Evolutionary conservation across 75 land plant species (phyloP), one percentile per base, ranked within the genome.

Genomic region (Pinus tabuliformis): DNA sequence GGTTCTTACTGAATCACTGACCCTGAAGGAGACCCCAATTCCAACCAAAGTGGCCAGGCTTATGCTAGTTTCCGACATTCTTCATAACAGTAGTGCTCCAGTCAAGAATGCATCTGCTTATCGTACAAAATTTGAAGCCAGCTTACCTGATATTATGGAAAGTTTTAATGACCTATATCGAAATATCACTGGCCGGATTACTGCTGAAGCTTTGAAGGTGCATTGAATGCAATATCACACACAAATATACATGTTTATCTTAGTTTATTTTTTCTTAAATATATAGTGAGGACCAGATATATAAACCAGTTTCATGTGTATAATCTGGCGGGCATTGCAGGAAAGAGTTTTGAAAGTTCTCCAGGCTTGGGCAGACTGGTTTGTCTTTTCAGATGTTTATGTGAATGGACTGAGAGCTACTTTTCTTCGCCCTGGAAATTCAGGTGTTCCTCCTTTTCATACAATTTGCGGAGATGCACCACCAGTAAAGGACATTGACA

Each of bases 311-410:
- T 79, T 72, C 14, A 16, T 6, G 16, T 56, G 28, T 17, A 73
- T 73, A 6, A 68, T 49, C 49, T 42, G 72, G 22, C 4, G 52
- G 33, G 5, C 52, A 16, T 73, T 78, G 45, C 90, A 96, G 99
- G 99, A 96, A 71, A 86, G 99, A 21, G 98, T 96, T 68, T 57
- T 92, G 77, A 96, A 96, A 82, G 95, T 96, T 56, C 87, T 96
- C 13, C 99, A 96, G 89, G 99, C 94, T 45, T 96, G 99, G 99
- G 76, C 95, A 59, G 99, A 96, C 73, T 96, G 99, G 99, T 96
- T 96, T 83, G 86, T 96, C 12, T 96, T 96, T 81, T 94, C 99
- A 21, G 99, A 96, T 86, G 92, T 91, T 70, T 96, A 90, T 83
- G 88, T 96, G 21, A 96, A 92, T 88, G 99, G 99, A 24, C 77